Evolutionary conservation across 2,329 filamentous ascomycete species (phyloP), one percentile per base, ranked within the genome.

Genomic region (Phaeosphaeria sp.): DNA sequence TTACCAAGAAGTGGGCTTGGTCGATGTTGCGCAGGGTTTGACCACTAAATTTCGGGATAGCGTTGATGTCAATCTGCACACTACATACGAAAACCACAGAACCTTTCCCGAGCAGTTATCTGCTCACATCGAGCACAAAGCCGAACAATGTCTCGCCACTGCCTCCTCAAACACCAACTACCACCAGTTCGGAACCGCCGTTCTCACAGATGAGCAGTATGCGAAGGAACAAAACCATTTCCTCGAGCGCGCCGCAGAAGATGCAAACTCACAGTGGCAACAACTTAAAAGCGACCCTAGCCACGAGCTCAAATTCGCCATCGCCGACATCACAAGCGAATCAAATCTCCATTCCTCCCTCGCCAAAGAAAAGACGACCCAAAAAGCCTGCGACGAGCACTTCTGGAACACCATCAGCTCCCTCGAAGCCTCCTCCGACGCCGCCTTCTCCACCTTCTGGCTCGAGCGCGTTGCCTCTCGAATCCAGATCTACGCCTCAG

Each of bases 361-460:
- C 10, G 44, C 57, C 33, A 59, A 64, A 21, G 65, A 72, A 13
- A 66, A 68, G 22, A 43, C 56, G 1, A 47, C 65, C 3, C 61
- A 68, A n/a, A 68, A 63, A 17, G 52, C 60, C 1, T 41, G 68
- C 10, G 69, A 73, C 9, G 63, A 68, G 1, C 55, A 56, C 7
- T 77, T 74, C 60, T 69, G 63, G 54, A 49, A 43, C 23, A 52
- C 57, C n/a, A 59, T 77, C 15, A 52, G 69, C 0, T 39, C 60
- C 15, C 52, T 76, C 6, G 74, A 77, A 61, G 52, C 59, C 3
- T 52, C 65, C 11, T 72, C 68, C 36, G 73, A 77, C 54, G 53
- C 57, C 2, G 64, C 66, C 0, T 75, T 79, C 49, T 62, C 68
- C 3, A 50, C 52, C 6, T 73, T 72, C 54, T 79, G 76, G 76